These are phyloP conservation scores for Penicillium salamii DNA, from an alignment of 495 filamentous ascomycete genomes.

Conservation along the genomic window DNA sequence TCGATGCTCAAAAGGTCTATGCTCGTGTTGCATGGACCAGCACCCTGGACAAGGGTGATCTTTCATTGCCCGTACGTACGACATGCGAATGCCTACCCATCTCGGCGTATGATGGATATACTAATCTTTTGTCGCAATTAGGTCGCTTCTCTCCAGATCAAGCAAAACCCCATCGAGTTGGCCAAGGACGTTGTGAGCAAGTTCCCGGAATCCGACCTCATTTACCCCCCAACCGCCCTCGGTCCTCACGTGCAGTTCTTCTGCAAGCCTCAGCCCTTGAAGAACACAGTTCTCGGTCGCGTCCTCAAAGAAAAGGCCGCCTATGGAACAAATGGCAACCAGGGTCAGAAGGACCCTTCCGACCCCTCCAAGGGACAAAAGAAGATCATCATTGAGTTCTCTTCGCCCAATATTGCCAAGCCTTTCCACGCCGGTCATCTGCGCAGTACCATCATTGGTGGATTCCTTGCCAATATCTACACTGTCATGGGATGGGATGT, in stretches of 20 bases:
- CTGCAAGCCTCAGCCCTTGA: slow-evolving; percentile 60
- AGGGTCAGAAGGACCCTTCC: slow-evolving; percentile 64
- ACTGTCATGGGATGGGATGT: slow-evolving; percentile 71
- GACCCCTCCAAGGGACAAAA: slow-evolving; percentile 70
- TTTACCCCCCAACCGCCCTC: slow-evolving; percentile 60
- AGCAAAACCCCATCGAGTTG: slow-evolving; percentile 75
- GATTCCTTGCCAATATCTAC: slow-evolving; percentile 67
- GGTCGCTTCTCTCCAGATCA: slow-evolving; percentile 73
- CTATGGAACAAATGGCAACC: slow-evolving; percentile 64
- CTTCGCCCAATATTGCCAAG: slow-evolving; percentile 74
- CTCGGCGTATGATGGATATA: no score
- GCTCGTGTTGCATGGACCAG: slow-evolving; percentile 76
- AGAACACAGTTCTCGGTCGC: slow-evolving; percentile 58
- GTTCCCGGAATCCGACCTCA: slow-evolving; percentile 75
- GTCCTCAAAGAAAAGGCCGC: slow-evolving; percentile 58
- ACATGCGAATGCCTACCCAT: not conserved
- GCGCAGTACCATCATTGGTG: slow-evolving; percentile 73
- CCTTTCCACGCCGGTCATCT: slow-evolving; percentile 73
- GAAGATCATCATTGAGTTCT: slow-evolving; percentile 70
- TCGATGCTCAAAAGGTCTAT: slow-evolving; percentile 75
- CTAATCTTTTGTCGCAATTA: slow-evolving; percentile 8
- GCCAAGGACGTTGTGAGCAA: slow-evolving; percentile 68
- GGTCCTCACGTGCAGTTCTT: slow-evolving; percentile 81
- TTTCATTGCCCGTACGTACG: slow-evolving; percentile 63
- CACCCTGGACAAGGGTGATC: slow-evolving; percentile 84